Percentiles rank a stretch among this genome's conserved stretches.
These are phyloP conservation scores for Cystofilobasidium bisporidii DNA, from an alignment of 768 basidiomycete genomes.

Conservation along the genomic window DNA sequence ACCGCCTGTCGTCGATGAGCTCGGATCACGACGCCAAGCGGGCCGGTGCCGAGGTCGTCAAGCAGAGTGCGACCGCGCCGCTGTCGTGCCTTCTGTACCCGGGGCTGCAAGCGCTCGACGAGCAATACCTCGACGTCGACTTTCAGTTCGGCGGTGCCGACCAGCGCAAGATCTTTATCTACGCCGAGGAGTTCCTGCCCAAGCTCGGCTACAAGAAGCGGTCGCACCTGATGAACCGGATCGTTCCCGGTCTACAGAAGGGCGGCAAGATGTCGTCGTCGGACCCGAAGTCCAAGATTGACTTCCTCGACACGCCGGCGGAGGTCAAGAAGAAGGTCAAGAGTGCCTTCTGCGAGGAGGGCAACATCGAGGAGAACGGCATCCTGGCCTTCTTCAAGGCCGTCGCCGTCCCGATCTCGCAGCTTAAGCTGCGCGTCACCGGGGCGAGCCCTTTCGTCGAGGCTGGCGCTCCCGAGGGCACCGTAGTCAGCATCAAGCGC, in stretches of 20 bases:
- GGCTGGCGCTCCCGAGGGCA: constrained; percentile 64
- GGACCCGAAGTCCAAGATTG: constrained; percentile 95
- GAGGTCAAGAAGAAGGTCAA: constrained; percentile 81
- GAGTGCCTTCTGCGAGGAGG: constrained; percentile 87
- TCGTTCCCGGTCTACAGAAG: constrained; percentile 79
- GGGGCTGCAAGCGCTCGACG: constrained; percentile 90
- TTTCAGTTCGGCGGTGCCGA: constrained; percentile 98
- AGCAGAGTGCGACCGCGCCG: constrained; percentile 85
- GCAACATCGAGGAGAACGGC: constrained; percentile 78
- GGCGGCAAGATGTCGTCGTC: constrained; percentile 98
- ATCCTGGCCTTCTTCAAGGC: constrained; percentile 72
- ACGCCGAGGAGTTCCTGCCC: constrained; percentile 91
- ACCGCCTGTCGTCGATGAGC: constrained; percentile 79
- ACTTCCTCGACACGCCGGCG: constrained; percentile 83
- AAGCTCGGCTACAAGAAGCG: constrained; percentile 85
- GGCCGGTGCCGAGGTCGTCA: constrained; percentile 97
- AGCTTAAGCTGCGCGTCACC: constrained; percentile 48
- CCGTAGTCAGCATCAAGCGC: constrained; percentile 67
- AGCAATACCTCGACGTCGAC: constrained; percentile 88
- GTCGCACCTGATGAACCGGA: constrained; percentile 93
- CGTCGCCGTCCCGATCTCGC: constrained; percentile 78
- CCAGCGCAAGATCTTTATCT: constrained; percentile 98
- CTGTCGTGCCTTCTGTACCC: constrained; percentile 91
- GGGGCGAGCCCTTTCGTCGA: constrained; percentile 51
- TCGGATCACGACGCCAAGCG: constrained; percentile 96